Evolutionary conservation across 345 rosid genomes (phyloP), one percentile per base, ranked within the genome.

Genomic region (Eutrema heterophyllum): DNA sequence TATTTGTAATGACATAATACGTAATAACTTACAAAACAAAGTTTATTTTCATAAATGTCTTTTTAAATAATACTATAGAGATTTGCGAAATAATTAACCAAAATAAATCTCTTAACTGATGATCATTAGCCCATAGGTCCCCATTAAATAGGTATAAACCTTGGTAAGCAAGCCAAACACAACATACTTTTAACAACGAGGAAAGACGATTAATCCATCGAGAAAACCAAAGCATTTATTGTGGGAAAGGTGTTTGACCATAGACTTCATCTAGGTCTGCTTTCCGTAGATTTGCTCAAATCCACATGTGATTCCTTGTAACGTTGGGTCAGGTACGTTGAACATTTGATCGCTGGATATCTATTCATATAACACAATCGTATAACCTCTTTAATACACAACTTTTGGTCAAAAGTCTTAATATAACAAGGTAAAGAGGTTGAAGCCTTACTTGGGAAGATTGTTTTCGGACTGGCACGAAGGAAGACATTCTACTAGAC

Each of bases 401-500:
- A 13, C 29, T 7, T 27, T 0, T 18, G n/a, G n/a, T 1, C 5
- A 5, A 51, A 51, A 3, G n/a, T 26, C 56, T 21, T 6, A 27
- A 26, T 52, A 5, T 27, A 26, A 52, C 36, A 27, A 16, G 36
- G 4, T 21, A 24, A 9, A 18, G 2, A 21, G 6, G 30, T 0
- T 3, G 6, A 55, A 38, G 58, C 67, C 88, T 85, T 87, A 93
- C 98, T 80, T 89, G 67, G 98, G 87, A 76, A 84, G 90, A 51
- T 87, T 87, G 4, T 71, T 79, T 61, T 83, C 85, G 18, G 93
- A 86, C 61, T 81, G 83, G 86, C 97, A 90, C 9, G 93, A 84
- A 9, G 96, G 89, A 81, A 93, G 78, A 81, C 97, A 93, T 70
- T 90, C 92, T 6, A 93, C 85, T 33, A 90, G 56, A 74, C 96